A percentile compares a stretch with the other conserved stretches of the same genome.
Conservation (phyloP, 495 filamentous ascomycete genomes). For the Aspergillus olivimuriae region DNA sequence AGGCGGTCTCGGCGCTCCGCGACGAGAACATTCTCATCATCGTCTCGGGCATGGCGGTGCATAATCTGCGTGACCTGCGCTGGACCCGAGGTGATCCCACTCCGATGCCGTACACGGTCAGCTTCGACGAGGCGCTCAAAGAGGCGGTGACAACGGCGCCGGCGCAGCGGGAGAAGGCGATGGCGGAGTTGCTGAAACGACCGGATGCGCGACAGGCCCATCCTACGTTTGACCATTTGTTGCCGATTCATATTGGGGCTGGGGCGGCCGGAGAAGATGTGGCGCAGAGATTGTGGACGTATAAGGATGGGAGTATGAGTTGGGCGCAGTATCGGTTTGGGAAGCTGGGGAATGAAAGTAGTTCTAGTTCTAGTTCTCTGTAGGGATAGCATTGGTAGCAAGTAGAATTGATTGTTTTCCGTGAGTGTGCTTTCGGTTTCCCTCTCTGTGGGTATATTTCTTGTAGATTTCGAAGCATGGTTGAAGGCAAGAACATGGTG, state of each 20-base stretch:
- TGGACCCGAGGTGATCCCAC: slow-evolving; percentile 35
- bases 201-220: slow-evolving; percentile 70
- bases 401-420: no score
- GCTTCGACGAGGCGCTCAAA: slow-evolving; percentile 74
- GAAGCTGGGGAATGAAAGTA: slow-evolving; percentile 36
- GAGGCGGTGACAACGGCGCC: slow-evolving; percentile 52
- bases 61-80: slow-evolving; percentile 68
- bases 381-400: no score
- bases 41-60: slow-evolving; percentile 79
- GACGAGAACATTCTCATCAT: slow-evolving; percentile 70
- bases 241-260: slow-evolving; percentile 70
- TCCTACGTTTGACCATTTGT: slow-evolving; percentile 72
- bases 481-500: no score
- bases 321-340: slow-evolving; percentile 78
- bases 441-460: no score
- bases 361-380: no score
- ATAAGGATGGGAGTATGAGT: slow-evolving; percentile 60
- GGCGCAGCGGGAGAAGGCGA: slow-evolving; percentile 51
- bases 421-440: no score
- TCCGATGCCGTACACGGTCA: slow-evolving; percentile 59
- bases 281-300: slow-evolving; percentile 58
- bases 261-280: slow-evolving; percentile 61
- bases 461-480: no score
- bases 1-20: slow-evolving; percentile 60
- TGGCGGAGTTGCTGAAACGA: slow-evolving; percentile 54